Evolutionary conservation across 225 moss, liverwort and hornwort species (phyloP).

Genomic region (Neckera pumila): DNA sequence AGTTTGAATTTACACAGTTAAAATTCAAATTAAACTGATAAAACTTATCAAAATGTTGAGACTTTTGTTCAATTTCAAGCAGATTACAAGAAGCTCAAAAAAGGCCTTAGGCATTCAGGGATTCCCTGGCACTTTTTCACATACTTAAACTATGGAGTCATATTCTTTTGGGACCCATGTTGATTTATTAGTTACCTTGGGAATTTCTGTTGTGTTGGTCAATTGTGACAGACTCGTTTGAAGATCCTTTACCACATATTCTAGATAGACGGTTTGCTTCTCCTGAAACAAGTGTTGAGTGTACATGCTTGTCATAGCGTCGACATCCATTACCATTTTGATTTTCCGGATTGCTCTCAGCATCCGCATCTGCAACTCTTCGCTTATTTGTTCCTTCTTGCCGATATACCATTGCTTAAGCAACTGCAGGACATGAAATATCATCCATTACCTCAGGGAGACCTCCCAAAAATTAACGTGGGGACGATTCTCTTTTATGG

Average conservation of each 20-base stretch:
- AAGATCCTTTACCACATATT: constrained; percentile 46
- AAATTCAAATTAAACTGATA: too few species aligned
- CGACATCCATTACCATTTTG: constrained; percentile 54
- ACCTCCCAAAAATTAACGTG: too few species aligned
- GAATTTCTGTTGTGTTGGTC: constrained; percentile 28
- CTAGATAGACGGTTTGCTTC: constrained; percentile 48
- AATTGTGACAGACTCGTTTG: constrained; percentile 35
- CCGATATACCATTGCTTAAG: background rate
- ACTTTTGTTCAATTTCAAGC: too few species aligned
- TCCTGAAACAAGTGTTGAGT: constrained; percentile 59
- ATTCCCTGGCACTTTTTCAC: too few species aligned
- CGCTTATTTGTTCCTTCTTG: background rate
- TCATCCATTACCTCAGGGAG: background rate
- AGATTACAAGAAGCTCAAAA: too few species aligned
- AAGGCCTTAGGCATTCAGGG: too few species aligned
- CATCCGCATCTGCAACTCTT: constrained; percentile 5
- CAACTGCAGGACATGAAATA: background rate
- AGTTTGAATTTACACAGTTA: too few species aligned
- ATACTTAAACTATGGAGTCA: background rate
- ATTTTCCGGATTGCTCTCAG: constrained; percentile 47
- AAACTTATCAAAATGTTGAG: too few species aligned
- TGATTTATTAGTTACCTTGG: background rate
- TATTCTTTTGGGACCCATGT: background rate
- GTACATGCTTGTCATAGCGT: constrained; percentile 69
- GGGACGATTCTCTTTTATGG: background rate